Base-by-base conservation (phyloP, 1,284 basidiomycete genomes). In the Heterobasidion parviporum region DNA sequence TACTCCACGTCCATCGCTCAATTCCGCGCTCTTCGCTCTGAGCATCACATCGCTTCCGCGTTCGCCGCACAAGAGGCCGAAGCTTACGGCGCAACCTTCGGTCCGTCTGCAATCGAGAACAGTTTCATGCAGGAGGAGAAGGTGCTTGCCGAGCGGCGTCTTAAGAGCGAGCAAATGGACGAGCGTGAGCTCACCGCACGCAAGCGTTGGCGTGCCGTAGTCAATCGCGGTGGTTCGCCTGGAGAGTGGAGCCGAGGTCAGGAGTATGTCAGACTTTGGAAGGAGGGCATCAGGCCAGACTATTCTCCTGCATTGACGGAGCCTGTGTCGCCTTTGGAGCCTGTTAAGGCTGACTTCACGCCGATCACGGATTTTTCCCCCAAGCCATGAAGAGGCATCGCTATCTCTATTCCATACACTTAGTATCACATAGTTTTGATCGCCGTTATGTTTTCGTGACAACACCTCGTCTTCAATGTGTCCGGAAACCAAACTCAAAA, bases 11-110 rank as follows among this genome's bases (percentile, higher is more conserved):
- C 92, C 20, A 80, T 93, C n/a, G 77, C 81, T 12, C 92, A 97
- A 69, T 98, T 94, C 74, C 85, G 90, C 53, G 76, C 89, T 18
- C 78, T 98, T 41, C 86, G 93, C 54, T 87, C 92, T 26, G 86
- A 93, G 68, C 87, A 91, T 63, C 85, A 94, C 65, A 81, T 92
- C 56, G 81, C 92, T 2, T 83, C 82, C 33, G 75, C 80, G 4
- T 83, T 91, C 53, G 94, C 95, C 12, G 78, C 80, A 16, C 74
- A 86, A 62, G 94, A 98, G 72, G 94, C 94, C 10, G 79, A 88
- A 60, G 72, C 80, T 33, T 81, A 89, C 64, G 94, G 94, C 50
- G 84, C 84, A n/a, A 67, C 74, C 41, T 90, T 92, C 63, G 77
- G 75, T 10, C 76, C 74, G 15, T 80, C 80, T 15, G 82, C 85